Percentiles rank a stretch among this genome's conserved stretches.
These are phyloP conservation scores for Buxus sempervirens DNA, from an alignment of 164 flowering plant genomes.

Conservation along the genomic window DNA sequence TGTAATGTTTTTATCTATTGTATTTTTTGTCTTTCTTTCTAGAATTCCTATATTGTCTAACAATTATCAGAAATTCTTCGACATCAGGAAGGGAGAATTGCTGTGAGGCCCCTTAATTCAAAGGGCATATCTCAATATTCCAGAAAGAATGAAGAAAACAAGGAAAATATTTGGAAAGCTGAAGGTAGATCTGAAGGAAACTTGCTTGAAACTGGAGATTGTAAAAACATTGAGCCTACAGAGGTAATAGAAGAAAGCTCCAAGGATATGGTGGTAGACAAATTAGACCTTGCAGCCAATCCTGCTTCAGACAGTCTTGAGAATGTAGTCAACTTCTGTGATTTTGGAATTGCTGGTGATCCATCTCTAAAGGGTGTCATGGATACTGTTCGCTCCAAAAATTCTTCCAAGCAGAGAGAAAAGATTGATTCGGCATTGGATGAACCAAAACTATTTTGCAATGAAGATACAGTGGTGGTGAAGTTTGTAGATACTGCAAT, in stretches of 20 bases:
- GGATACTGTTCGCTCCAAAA: constrained; percentile 2
- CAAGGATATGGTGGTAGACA: background rate
- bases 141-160: constrained; percentile 19
- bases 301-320: background rate
- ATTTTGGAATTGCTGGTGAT: constrained; percentile 1
- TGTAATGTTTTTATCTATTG: background rate
- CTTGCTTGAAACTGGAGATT: background rate
- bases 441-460: constrained; percentile 21
- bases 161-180: constrained; percentile 13
- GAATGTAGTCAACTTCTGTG: background rate
- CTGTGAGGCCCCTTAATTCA: constrained; percentile 24
- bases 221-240: background rate
- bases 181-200: constrained; percentile 9
- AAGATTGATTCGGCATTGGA: constrained; percentile 9
- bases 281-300: background rate
- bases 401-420: constrained; percentile 15
- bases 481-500: constrained; percentile 73
- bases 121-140: constrained; percentile 7
- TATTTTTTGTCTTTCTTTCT: constrained; percentile 4
- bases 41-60: constrained; percentile 19
- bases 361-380: constrained; percentile 1
- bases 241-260: constrained; percentile 12
- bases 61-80: constrained; percentile 22
- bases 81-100: constrained; percentile 40
- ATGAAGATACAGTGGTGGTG: constrained; percentile 67